A percentile compares a stretch with the other conserved stretches of the same genome.
Conservation (phyloP, 768 basidiomycete genomes). For the Cantharellus anzutake region DNA sequence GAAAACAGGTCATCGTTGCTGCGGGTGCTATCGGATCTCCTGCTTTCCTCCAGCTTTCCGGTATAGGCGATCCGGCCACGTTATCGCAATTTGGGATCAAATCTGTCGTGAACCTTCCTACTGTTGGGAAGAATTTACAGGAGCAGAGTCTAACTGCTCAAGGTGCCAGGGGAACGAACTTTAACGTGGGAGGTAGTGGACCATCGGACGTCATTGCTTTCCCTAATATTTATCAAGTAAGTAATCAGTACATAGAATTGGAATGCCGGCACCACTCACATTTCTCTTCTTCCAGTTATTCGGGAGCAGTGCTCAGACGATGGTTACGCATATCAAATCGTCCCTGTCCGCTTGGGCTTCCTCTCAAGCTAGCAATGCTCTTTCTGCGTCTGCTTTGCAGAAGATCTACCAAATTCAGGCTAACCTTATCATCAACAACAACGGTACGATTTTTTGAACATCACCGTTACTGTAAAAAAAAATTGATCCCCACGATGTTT, state of each 20-base stretch:
- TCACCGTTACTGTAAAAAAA: background rate
- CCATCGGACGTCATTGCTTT: constrained; percentile 32
- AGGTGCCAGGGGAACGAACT: background rate
- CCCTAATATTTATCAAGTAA: constrained; percentile 32
- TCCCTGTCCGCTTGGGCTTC: constrained; percentile 26
- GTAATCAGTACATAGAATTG: constrained; percentile 11
- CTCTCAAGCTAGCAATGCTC: constrained; percentile 23
- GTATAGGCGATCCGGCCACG: constrained; percentile 6
- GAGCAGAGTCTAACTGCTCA: constrained; percentile 1
- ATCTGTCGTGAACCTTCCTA: constrained; percentile 5
- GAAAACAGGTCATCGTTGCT: constrained; percentile 6
- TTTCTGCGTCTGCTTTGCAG: constrained; percentile 24
- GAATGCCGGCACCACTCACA: constrained; percentile 4
- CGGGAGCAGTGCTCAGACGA: background rate
- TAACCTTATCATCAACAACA: constrained; percentile 24
- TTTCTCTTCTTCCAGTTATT: constrained; percentile 4
- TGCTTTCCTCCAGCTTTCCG: constrained; percentile 5
- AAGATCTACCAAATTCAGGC: constrained; percentile 29
- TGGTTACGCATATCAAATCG: constrained; percentile 19
- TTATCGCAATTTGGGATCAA: constrained; percentile 3
- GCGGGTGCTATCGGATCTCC: constrained; percentile 5
- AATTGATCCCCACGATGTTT: background rate
- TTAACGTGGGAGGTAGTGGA: constrained; percentile 18
- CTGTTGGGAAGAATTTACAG: constrained; percentile 8
- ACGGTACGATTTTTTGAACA: background rate